Conservation (phyloP, 108 stramenopile species). For the Discostella pseudostelligera region DNA sequence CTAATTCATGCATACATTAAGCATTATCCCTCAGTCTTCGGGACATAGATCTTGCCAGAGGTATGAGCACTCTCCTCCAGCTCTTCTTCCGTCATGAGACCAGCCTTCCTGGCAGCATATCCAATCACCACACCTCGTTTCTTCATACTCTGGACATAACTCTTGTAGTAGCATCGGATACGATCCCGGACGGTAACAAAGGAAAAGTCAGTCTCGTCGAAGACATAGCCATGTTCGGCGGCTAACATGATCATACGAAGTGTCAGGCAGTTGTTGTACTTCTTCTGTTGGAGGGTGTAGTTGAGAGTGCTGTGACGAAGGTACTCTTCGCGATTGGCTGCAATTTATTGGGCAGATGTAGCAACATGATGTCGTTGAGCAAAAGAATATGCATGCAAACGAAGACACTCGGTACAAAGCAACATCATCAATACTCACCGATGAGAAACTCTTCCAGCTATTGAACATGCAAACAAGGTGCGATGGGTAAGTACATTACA, state of each 20-base stretch:
- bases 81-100: constrained; percentile 65
- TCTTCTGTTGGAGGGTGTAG: constrained; percentile 86
- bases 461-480: not conserved
- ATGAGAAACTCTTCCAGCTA: constrained; percentile 48
- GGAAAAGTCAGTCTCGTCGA: constrained; percentile 79
- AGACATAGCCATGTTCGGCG: constrained; percentile 59
- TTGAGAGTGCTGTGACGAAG: constrained; percentile 81
- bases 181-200: constrained; percentile 87
- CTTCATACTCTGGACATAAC: constrained; percentile 79
- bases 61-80: constrained; percentile 56
- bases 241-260: constrained; percentile 73
- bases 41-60: constrained; percentile 40
- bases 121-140: constrained; percentile 71
- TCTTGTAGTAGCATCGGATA: constrained; percentile 89
- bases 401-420: not conserved
- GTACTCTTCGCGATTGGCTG: constrained; percentile 81
- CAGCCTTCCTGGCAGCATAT: constrained; percentile 62
- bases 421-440: not conserved
- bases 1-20: no score
- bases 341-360: not conserved
- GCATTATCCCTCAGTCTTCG: constrained; percentile 11
- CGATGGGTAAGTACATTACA: not conserved
- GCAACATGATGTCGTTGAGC: no score
- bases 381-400: not conserved
- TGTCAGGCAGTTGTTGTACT: constrained; percentile 88